phyloP scores from a whole-genome alignment of 805 yeast genomes.

The Jamesozyma hellenica region DNA sequence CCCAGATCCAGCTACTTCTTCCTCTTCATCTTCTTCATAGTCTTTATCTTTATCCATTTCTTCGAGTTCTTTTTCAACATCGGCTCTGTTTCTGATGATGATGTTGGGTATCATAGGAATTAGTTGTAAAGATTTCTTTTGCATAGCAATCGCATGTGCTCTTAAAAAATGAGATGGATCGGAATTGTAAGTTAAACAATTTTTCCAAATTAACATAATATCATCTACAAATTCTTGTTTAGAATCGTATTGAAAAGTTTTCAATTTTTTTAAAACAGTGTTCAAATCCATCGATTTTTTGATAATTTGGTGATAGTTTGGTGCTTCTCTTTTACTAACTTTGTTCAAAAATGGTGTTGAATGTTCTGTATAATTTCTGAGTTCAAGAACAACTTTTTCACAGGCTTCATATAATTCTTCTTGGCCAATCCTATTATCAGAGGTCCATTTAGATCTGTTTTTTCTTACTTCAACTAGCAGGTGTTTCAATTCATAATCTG shows the following conservation, averaged over 20 bases:
- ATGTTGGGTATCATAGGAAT: slow-evolving; percentile 87
- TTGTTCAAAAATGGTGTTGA: slow-evolving; percentile 91
- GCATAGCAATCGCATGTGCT: slow-evolving; percentile 93
- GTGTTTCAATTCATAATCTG: slow-evolving; percentile 75
- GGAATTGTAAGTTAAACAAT: slow-evolving; percentile 84
- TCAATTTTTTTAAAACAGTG: slow-evolving; percentile 85
- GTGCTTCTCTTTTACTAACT: slow-evolving; percentile 97
- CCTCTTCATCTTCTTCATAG: slow-evolving; percentile 28
- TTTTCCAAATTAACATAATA: slow-evolving; percentile 88
- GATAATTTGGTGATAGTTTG: slow-evolving; percentile 83
- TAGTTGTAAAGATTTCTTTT: slow-evolving; percentile 67
- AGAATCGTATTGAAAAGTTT: slow-evolving; percentile 68
- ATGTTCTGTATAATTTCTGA: slow-evolving; percentile 89
- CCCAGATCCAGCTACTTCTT: slow-evolving; percentile 29
- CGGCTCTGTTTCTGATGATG: slow-evolving; percentile 58
- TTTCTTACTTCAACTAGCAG: slow-evolving; percentile 87
- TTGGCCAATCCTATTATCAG: slow-evolving; percentile 90
- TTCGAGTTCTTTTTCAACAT: slow-evolving; percentile 58
- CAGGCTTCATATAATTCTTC: slow-evolving; percentile 97
- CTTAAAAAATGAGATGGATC: slow-evolving; percentile 90
- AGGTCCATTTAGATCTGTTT: slow-evolving; percentile 95
- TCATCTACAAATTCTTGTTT: slow-evolving; percentile 92
- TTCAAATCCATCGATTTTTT: slow-evolving; percentile 94
- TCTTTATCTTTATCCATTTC: slow-evolving; percentile 32
- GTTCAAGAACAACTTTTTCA: slow-evolving; percentile 84